Conservation (phyloP, 2,329 filamentous ascomycete species). For the Pestalotiopsis fici region DNA sequence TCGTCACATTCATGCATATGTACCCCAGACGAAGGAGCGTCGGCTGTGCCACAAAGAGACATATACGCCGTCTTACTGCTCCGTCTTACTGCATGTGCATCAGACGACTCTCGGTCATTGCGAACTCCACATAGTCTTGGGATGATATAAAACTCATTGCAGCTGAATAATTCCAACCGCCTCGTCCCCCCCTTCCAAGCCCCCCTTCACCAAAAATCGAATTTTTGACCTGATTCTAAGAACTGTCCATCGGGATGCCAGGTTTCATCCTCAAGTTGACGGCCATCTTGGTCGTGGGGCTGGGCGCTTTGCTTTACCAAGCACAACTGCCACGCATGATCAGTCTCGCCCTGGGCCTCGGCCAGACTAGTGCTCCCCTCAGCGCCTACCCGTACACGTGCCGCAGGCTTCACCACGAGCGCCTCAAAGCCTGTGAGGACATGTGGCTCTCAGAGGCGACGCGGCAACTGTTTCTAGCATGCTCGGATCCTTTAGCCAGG, state of each 20-base stretch:
- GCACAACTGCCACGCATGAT: slow-evolving; percentile 18
- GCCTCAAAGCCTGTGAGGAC: slow-evolving; percentile 30
- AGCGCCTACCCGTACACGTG: slow-evolving; percentile 29
- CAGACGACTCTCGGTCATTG: no score
- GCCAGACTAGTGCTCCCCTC: slow-evolving; percentile 24
- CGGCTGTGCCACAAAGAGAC: no score
- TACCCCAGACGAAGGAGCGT: no score
- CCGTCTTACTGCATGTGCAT: no score
- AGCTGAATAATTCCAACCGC: no score
- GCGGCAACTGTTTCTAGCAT: slow-evolving; percentile 31
- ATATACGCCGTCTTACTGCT: no score
- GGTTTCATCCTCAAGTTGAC: background rate
- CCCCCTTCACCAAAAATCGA: no score
- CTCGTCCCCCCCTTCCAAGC: no score
- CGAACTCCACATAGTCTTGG: no score
- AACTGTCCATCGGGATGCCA: background rate
- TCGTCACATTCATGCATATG: no score
- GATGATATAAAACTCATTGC: no score
- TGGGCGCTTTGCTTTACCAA: slow-evolving; percentile 19
- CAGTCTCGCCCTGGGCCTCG: slow-evolving; percentile 21
- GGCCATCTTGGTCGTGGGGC: slow-evolving; percentile 4
- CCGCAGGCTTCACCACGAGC: slow-evolving; percentile 25
- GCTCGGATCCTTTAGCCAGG: slow-evolving; percentile 21
- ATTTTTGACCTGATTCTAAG: background rate
- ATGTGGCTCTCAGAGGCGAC: slow-evolving; percentile 31